Conservation (phyloP, 345 rosid genomes). For the Litchi chinensis region DNA sequence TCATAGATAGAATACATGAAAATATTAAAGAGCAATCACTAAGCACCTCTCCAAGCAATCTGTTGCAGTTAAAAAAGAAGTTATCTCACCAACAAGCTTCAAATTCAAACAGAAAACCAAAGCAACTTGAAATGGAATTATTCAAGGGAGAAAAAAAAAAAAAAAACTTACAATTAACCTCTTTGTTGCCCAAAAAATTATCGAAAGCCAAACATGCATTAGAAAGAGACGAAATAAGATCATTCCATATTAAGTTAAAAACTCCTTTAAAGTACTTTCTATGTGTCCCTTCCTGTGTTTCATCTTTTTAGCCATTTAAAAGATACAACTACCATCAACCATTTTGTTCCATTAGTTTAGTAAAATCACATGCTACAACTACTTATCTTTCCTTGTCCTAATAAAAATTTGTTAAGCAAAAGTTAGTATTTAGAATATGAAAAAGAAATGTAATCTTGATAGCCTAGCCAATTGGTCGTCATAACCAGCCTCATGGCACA, state of each 20-base stretch:
- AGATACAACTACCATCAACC: background rate
- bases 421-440: background rate
- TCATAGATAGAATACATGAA: background rate
- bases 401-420: background rate
- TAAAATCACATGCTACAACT: constrained; percentile 4
- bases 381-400: constrained; percentile 9
- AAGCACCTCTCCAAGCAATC: constrained; percentile 2
- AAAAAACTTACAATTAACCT: background rate
- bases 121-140: background rate
- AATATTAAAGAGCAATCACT: background rate
- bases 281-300: background rate
- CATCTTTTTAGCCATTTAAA: background rate
- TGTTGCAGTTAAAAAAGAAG: background rate
- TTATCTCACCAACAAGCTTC: background rate
- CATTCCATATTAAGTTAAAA: background rate
- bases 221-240: background rate
- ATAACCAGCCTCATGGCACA: background rate
- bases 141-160: background rate
- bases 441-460: background rate
- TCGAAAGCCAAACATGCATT: background rate
- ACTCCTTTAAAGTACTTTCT: background rate
- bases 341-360: constrained; percentile 12
- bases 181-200: background rate
- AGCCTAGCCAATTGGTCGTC: constrained; percentile 9
- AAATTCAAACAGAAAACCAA: background rate